Evolutionary conservation across 495 filamentous ascomycete genomes (phyloP).

Genomic region (Astrothelium macrocarpum): DNA sequence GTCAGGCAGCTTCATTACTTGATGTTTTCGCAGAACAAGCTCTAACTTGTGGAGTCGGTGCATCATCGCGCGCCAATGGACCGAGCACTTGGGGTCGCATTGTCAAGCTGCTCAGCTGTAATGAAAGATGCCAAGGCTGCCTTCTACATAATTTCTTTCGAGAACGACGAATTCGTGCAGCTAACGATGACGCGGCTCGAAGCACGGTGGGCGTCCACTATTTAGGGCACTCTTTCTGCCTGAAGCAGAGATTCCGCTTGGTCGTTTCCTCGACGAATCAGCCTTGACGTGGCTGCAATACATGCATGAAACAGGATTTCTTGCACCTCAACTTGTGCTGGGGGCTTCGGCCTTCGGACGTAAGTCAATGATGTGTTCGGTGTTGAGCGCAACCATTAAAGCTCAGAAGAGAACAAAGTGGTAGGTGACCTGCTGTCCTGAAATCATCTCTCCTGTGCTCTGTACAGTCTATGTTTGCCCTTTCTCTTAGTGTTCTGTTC

Average conservation of each 20-base stretch:
- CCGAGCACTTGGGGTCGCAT: background rate
- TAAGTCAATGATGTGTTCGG: too few species aligned
- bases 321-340: background rate
- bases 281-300: background rate
- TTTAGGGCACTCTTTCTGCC: background rate
- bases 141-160: too few species aligned
- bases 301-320: background rate
- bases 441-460: too few species aligned
- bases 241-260: background rate
- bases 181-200: too few species aligned
- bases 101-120: background rate
- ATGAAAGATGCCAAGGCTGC: background rate
- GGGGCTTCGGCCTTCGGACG: too few species aligned
- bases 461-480: too few species aligned
- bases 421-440: too few species aligned
- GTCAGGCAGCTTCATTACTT: background rate
- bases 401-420: too few species aligned
- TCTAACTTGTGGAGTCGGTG: background rate
- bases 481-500: too few species aligned
- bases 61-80: slow-evolving; percentile 2
- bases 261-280: background rate
- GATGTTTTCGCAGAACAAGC: slow-evolving; percentile 3
- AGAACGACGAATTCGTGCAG: too few species aligned
- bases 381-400: too few species aligned
- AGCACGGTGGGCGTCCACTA: too few species aligned